phyloP scores from a whole-genome alignment of 140 eudicot species.

The Stevia rebaudiana region DNA sequence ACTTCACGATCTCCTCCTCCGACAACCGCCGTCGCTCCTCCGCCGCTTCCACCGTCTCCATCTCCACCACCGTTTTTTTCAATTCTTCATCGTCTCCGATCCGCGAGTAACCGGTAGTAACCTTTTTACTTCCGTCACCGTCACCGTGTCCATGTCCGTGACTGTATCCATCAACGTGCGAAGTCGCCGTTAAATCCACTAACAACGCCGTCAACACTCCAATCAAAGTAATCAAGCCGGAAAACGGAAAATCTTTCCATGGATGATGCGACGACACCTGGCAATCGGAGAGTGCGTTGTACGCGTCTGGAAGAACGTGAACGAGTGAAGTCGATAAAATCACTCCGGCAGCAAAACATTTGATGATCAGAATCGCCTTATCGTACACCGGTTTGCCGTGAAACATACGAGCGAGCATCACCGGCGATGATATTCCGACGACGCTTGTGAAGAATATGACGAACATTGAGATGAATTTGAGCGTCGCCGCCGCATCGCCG shows the following conservation, averaged over 20 bases:
- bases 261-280: slow-evolving; percentile 61
- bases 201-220: slow-evolving; percentile 60
- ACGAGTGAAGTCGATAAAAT: slow-evolving; percentile 72
- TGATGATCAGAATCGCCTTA: slow-evolving; percentile 50
- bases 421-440: slow-evolving; percentile 56
- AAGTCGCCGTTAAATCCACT: slow-evolving; percentile 63
- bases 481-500: slow-evolving; percentile 53
- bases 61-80: slow-evolving; percentile 31
- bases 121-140: slow-evolving; percentile 16
- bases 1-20: slow-evolving; percentile 50
- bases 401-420: slow-evolving; percentile 53
- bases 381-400: slow-evolving; percentile 64
- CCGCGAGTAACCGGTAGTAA: slow-evolving; percentile 30
- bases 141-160: slow-evolving; percentile 34
- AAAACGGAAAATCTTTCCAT: slow-evolving; percentile 75
- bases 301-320: slow-evolving; percentile 81
- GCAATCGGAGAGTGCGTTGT: slow-evolving; percentile 58
- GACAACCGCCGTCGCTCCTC: slow-evolving; percentile 29
- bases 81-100: slow-evolving; percentile 23
- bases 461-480: slow-evolving; percentile 45
- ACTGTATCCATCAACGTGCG: slow-evolving; percentile 50
- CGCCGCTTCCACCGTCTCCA: slow-evolving; percentile 19
- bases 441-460: slow-evolving; percentile 59
- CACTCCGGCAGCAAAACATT: slow-evolving; percentile 86
- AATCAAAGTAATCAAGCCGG: slow-evolving; percentile 52